Conservation (phyloP, 768 basidiomycete species). For the Mycena polygramma region DNA sequence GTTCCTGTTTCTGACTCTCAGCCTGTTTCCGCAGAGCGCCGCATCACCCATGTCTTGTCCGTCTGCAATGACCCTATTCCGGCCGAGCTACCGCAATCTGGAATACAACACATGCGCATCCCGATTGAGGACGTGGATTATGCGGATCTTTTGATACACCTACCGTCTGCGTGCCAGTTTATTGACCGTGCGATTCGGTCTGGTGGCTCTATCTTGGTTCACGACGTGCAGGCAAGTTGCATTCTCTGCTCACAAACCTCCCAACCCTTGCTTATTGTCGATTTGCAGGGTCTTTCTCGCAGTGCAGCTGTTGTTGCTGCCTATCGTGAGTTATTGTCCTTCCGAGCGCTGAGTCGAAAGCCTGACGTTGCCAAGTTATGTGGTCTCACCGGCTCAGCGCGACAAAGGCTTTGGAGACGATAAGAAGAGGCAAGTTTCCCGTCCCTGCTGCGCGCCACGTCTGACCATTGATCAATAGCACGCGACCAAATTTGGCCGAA, state of each 20-base stretch:
- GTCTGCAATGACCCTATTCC: slow-evolving; percentile 82
- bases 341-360: slow-evolving; percentile 16
- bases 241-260: not conserved
- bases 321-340: slow-evolving; percentile 66
- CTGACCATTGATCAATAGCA: slow-evolving; percentile 52
- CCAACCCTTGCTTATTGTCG: not conserved
- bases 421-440: slow-evolving; percentile 66
- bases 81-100: slow-evolving; percentile 77
- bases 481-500: slow-evolving; percentile 85
- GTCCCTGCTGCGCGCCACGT: slow-evolving; percentile 16
- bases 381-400: slow-evolving; percentile 67
- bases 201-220: slow-evolving; percentile 76
- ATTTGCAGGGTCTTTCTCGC: slow-evolving; percentile 64
- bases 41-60: slow-evolving; percentile 84
- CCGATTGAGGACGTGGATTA: slow-evolving; percentile 78
- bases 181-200: slow-evolving; percentile 71
- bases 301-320: slow-evolving; percentile 81
- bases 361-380: slow-evolving; percentile 67
- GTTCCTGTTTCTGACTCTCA: not conserved
- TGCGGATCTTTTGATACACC: slow-evolving; percentile 74
- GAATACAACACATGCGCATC: slow-evolving; percentile 78
- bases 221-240: slow-evolving; percentile 63
- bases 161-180: slow-evolving; percentile 75
- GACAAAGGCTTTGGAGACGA: slow-evolving; percentile 69
- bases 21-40: slow-evolving; percentile 58